Percentiles rank a stretch among this genome's conserved stretches.
These are phyloP conservation scores for Naematelia aurantialba DNA, from an alignment of 768 basidiomycete species.

Conservation along the genomic window DNA sequence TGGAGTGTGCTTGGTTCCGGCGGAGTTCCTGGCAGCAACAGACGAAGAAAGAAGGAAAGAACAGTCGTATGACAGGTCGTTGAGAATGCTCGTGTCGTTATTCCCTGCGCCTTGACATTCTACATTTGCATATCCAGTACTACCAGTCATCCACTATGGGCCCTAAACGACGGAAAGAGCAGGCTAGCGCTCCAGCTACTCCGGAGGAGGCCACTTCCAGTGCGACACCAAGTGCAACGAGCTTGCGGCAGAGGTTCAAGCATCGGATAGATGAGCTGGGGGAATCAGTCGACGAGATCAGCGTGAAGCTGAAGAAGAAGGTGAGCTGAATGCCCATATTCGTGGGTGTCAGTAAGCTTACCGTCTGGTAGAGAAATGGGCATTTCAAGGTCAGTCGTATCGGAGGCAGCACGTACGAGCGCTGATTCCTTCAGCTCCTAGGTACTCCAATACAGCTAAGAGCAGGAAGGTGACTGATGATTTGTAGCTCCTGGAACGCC, in stretches of 20 bases:
- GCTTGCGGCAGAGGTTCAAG: slow-evolving; percentile 20
- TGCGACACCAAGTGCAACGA: not conserved
- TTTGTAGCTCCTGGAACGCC: slow-evolving; percentile 47
- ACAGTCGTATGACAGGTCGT: too few relatives aligned
- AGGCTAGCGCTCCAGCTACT: not conserved
- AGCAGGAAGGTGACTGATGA: slow-evolving; percentile 3
- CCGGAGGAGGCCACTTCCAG: not conserved
- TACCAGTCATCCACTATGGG: not conserved
- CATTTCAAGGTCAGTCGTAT: slow-evolving; percentile 27
- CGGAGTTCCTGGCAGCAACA: not conserved
- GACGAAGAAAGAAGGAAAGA: too few relatives aligned
- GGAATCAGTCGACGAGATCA: slow-evolving; percentile 28
- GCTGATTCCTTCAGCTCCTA: slow-evolving; percentile 4
- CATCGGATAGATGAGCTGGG: slow-evolving; percentile 14
- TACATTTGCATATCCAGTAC: not conserved
- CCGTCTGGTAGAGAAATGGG: slow-evolving; percentile 36
- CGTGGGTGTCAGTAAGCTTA: too few relatives aligned
- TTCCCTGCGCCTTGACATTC: too few relatives aligned
- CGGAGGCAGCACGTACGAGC: not conserved
- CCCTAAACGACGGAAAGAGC: not conserved
- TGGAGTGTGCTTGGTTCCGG: not conserved
- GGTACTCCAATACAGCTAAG: not conserved
- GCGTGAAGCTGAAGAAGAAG: slow-evolving; percentile 34
- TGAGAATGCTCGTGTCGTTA: too few relatives aligned
- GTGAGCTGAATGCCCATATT: slow-evolving; percentile 11